Conservation (phyloP, 805 yeast genomes). For the Candida silvatica region DNA sequence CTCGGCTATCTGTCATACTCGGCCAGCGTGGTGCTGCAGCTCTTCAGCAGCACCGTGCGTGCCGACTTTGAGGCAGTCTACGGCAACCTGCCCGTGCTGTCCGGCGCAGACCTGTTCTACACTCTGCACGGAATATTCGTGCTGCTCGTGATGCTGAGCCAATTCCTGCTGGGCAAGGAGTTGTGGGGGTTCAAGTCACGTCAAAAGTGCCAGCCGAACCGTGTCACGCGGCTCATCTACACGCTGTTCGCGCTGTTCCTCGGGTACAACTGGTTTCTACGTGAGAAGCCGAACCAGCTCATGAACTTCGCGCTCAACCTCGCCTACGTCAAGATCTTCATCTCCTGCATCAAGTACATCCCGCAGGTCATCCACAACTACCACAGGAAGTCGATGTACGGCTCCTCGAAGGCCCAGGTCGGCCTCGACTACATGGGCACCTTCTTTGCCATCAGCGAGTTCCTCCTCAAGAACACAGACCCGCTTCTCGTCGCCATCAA, state of each 20-base stretch:
- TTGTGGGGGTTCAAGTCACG: constrained; percentile 26
- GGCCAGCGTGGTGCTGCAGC: constrained; percentile 33
- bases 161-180: constrained; percentile 26
- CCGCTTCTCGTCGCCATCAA: constrained; percentile 18
- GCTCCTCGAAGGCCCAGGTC: constrained; percentile 33
- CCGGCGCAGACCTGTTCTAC: constrained; percentile 37
- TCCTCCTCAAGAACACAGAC: constrained; percentile 27
- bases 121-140: constrained; percentile 37
- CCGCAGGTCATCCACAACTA: constrained; percentile 39
- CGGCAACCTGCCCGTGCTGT: constrained; percentile 31
- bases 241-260: constrained; percentile 8
- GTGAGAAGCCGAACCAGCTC: constrained; percentile 11
- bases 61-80: constrained; percentile 20
- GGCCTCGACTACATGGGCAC: constrained; percentile 35
- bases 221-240: constrained; percentile 13
- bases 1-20: constrained; percentile 39
- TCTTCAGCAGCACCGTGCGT: constrained; percentile 26
- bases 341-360: constrained; percentile 39
- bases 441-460: constrained; percentile 29
- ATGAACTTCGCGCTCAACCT: constrained; percentile 32
- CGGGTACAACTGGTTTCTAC: constrained; percentile 8
- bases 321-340: constrained; percentile 34
- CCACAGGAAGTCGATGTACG: constrained; percentile 34
- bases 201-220: constrained; percentile 18
- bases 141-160: constrained; percentile 30